Conservation (phyloP, 805 yeast genomes). For the Candida anglica region DNA sequence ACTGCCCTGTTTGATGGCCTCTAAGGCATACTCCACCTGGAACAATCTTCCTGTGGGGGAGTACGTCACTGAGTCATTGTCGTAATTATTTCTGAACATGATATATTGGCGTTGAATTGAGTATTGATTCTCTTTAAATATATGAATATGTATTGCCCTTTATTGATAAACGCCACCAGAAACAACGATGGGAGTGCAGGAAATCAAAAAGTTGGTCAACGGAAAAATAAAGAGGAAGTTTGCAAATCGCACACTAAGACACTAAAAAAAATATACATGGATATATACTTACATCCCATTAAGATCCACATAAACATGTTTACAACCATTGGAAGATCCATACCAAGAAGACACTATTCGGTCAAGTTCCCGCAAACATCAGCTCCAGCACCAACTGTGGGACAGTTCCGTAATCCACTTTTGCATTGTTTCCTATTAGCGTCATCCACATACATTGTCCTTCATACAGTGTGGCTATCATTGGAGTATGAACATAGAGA, state of each 20-base stretch:
- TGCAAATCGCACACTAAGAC: too few species aligned
- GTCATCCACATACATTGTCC: slow-evolving; percentile 31
- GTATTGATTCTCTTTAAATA: too few species aligned
- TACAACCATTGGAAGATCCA: too few species aligned
- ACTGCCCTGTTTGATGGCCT: slow-evolving; percentile 96
- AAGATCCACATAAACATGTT: too few species aligned
- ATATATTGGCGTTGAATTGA: too few species aligned
- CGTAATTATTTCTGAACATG: slow-evolving; percentile 97
- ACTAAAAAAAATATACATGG: too few species aligned
- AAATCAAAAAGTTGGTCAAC: too few species aligned
- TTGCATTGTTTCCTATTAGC: slow-evolving; percentile 37
- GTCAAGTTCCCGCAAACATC: slow-evolving; percentile 7
- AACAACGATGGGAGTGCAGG: not conserved
- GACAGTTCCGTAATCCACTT: slow-evolving; percentile 35
- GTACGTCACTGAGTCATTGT: slow-evolving; percentile 96
- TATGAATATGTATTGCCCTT: too few species aligned
- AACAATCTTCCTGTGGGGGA: slow-evolving; percentile 93
- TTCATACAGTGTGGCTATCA: slow-evolving; percentile 29
- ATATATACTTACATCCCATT: too few species aligned
- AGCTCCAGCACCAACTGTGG: slow-evolving; percentile 23
- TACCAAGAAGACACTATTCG: not conserved
- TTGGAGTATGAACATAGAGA: slow-evolving; percentile 26
- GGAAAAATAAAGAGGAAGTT: too few species aligned
- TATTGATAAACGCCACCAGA: not conserved
- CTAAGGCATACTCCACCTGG: slow-evolving; percentile 85